These are phyloP conservation scores for Cyclotella kingstonii DNA, from an alignment of 108 stramenopile species.

Conservation along the genomic window DNA sequence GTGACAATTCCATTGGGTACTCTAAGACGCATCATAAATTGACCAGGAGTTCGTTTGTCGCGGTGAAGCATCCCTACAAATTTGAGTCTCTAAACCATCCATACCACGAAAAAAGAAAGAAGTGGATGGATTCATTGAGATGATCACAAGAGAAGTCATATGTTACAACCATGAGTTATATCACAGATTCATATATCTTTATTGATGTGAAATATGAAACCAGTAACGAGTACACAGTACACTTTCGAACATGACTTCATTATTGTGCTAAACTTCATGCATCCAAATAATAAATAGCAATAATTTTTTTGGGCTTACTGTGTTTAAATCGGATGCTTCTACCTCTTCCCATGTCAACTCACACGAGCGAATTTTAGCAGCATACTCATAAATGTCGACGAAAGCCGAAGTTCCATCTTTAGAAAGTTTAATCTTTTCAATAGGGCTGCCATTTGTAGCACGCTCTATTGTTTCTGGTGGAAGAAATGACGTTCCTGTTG, in stretches of 20 bases:
- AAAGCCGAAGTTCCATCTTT: slow-evolving; percentile 82
- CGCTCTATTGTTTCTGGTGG: slow-evolving; percentile 69
- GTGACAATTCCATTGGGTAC: slow-evolving; percentile 94
- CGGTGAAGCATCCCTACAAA: slow-evolving; percentile 93
- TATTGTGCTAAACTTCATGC: no score
- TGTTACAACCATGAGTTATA: neutral
- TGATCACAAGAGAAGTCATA: slow-evolving; percentile 9
- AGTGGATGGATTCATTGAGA: no score
- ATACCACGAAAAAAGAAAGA: no score
- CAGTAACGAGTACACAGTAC: no score
- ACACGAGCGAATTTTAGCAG: slow-evolving; percentile 74
- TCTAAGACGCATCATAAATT: slow-evolving; percentile 93
- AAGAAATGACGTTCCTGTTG: slow-evolving; percentile 77
- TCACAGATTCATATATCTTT: neutral
- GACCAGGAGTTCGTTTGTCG: slow-evolving; percentile 90
- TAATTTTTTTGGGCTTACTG: slow-evolving; percentile 35
- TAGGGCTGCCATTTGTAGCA: slow-evolving; percentile 59
- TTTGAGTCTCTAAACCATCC: slow-evolving; percentile 67
- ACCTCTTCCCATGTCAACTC: slow-evolving; percentile 90
- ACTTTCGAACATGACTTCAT: no score
- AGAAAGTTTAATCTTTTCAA: slow-evolving; percentile 78
- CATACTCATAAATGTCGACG: slow-evolving; percentile 86
- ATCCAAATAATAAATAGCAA: no score
- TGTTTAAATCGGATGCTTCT: slow-evolving; percentile 80
- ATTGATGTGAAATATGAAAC: neutral